Evolutionary conservation across 495 filamentous ascomycete genomes (phyloP).

Genomic region (Talaromyces stipitatus): DNA sequence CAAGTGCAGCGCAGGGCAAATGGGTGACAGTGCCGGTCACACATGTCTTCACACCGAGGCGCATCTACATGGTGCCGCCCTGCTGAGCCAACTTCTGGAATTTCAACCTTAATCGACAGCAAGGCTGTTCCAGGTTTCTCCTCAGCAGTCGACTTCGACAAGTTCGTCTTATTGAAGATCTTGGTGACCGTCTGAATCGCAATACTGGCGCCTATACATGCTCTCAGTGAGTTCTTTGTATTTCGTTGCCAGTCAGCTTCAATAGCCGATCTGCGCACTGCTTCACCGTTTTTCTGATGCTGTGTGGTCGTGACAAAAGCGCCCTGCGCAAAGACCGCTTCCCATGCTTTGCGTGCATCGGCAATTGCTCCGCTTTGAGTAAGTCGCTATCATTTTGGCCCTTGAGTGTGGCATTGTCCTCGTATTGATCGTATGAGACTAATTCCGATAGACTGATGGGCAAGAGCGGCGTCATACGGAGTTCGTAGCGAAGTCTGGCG

Average conservation of each 20-base stretch:
- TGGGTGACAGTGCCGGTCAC: not conserved
- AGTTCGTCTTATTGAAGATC: slow-evolving; percentile 5
- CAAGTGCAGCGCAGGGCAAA: not conserved
- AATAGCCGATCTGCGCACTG: slow-evolving; percentile 34
- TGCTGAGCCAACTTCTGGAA: slow-evolving; percentile 46
- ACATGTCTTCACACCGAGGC: not conserved
- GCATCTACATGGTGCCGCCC: slow-evolving; percentile 48
- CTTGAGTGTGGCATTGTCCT: slow-evolving; percentile 29
- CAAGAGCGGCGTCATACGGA: slow-evolving; percentile 86
- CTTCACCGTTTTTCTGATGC: slow-evolving; percentile 32
- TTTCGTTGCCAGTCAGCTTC: slow-evolving; percentile 53
- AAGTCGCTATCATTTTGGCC: slow-evolving; percentile 36
- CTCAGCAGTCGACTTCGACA: slow-evolving; percentile 13
- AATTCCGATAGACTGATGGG: slow-evolving; percentile 61
- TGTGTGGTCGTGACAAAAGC: slow-evolving; percentile 18
- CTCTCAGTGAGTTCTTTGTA: slow-evolving; percentile 51
- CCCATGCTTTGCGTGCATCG: slow-evolving; percentile 58
- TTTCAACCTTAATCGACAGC: slow-evolving; percentile 38
- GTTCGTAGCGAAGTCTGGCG: slow-evolving; percentile 66
- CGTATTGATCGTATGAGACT: slow-evolving; percentile 58
- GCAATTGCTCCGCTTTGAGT: slow-evolving; percentile 50
- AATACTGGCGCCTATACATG: slow-evolving; percentile 60
- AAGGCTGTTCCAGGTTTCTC: slow-evolving; percentile 2
- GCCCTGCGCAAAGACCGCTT: slow-evolving; percentile 42
- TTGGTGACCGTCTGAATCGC: slow-evolving; percentile 38